Conservation (phyloP, 2,329 filamentous ascomycete species). For the Neurospora sp. region DNA sequence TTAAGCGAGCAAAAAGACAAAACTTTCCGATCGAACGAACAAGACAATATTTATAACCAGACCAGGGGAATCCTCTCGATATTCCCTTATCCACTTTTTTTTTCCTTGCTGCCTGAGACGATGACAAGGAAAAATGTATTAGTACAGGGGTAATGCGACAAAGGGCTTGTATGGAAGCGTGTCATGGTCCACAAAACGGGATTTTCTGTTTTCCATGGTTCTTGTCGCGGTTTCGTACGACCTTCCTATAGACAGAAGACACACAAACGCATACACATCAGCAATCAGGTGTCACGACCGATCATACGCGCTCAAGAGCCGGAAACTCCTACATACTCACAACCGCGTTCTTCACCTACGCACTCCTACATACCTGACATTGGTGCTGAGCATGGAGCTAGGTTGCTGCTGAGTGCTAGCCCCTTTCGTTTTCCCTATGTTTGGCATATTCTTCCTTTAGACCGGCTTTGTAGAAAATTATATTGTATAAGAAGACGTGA, state of each 20-base stretch:
- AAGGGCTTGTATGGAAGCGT: slow-evolving; percentile 4
- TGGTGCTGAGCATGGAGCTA: background rate
- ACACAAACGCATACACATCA: background rate
- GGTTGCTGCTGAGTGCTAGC: background rate
- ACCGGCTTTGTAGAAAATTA: background rate
- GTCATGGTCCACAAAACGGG: background rate
- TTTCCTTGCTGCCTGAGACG: background rate
- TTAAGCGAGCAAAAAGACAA: slow-evolving; percentile 41
- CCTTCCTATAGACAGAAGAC: background rate
- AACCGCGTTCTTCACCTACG: background rate
- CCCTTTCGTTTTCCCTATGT: background rate
- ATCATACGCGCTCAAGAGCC: background rate
- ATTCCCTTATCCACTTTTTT: background rate
- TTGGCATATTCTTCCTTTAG: background rate
- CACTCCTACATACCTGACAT: background rate
- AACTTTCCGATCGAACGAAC: background rate
- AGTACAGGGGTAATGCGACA: slow-evolving; percentile 1
- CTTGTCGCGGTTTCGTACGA: background rate
- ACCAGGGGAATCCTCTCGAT: background rate
- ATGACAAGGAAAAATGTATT: slow-evolving; percentile 1
- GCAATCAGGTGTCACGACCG: background rate
- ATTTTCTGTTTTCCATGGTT: background rate
- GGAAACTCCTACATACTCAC: background rate
- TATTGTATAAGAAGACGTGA: background rate
- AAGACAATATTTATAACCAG: background rate